These are phyloP conservation scores for Penicillium dipodomyicola DNA, from an alignment of 495 filamentous ascomycete species.

Conservation along the genomic window DNA sequence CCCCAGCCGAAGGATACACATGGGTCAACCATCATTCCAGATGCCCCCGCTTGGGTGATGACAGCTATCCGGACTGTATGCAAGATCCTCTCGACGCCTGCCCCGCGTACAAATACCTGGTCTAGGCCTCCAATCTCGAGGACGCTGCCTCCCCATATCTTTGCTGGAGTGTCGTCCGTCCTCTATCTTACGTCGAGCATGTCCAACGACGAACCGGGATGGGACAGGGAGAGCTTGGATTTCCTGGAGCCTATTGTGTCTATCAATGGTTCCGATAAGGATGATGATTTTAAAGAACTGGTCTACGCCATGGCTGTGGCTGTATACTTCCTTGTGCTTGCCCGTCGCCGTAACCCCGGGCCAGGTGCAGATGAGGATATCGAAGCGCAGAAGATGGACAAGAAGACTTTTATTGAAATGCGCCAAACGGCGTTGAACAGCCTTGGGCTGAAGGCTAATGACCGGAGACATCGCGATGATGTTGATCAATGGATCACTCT, in stretches of 20 bases:
- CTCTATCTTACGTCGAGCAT: constrained; percentile 41
- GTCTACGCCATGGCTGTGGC: constrained; percentile 56
- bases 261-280: constrained; percentile 28
- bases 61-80: constrained; percentile 64
- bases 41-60: constrained; percentile 65
- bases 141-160: constrained; percentile 60
- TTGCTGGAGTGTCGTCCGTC: constrained; percentile 59
- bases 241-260: constrained; percentile 40
- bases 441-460: constrained; percentile 34
- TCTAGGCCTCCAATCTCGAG: constrained; percentile 46
- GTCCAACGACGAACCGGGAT: constrained; percentile 32
- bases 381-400: constrained; percentile 43
- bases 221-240: constrained; percentile 39
- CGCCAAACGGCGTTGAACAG: constrained; percentile 45
- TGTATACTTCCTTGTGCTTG: constrained; percentile 62
- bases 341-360: constrained; percentile 38
- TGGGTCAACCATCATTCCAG: constrained; percentile 36
- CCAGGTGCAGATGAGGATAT: constrained; percentile 19
- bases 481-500: constrained; percentile 59
- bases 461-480: constrained; percentile 46
- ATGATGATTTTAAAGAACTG: constrained; percentile 44
- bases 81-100: constrained; percentile 56
- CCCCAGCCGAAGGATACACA: constrained; percentile 22
- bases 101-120: constrained; percentile 45
- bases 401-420: constrained; percentile 50